phyloP scores from a whole-genome alignment of 441 rosid species.

The Populus tomentosa region DNA sequence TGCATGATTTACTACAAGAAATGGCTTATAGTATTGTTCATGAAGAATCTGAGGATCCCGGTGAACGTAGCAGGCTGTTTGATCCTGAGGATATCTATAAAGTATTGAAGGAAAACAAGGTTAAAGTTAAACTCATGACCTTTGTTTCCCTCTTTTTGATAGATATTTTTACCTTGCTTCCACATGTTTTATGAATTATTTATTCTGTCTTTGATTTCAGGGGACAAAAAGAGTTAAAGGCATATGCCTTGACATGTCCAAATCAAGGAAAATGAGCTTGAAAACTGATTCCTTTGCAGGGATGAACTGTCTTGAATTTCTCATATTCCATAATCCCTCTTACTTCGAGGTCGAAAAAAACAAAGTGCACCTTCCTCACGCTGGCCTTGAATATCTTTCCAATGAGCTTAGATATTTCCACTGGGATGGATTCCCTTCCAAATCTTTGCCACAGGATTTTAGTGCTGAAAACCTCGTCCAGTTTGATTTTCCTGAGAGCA shows the following conservation, averaged over 20 bases:
- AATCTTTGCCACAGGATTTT: constrained; percentile 8
- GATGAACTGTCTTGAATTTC: constrained; percentile 3
- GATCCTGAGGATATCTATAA: constrained; percentile 18
- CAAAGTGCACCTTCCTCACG: neutral
- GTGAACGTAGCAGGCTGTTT: constrained; percentile 28
- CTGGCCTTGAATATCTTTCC: constrained; percentile 5
- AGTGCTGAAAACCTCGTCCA: constrained; percentile 9
- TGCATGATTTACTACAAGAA: constrained; percentile 42
- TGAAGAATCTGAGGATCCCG: constrained; percentile 15
- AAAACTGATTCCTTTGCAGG: neutral
- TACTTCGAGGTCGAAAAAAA: neutral
- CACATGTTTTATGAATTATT: neutral
- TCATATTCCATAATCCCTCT: neutral
- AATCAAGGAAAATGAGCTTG: neutral
- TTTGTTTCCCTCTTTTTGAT: neutral
- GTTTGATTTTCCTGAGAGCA: neutral
- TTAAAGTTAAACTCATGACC: neutral
- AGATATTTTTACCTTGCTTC: neutral
- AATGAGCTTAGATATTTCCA: constrained; percentile 2
- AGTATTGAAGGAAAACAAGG: constrained; percentile 16
- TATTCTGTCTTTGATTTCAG: neutral
- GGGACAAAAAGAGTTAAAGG: constrained; percentile 5
- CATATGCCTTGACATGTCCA: constrained; percentile 5
- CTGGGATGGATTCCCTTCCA: constrained; percentile 13
- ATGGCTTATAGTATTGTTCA: constrained; percentile 31